Base-by-base conservation (phyloP, 176 grass and related monocot genomes). In the Eragrostis nindensis region DNA sequence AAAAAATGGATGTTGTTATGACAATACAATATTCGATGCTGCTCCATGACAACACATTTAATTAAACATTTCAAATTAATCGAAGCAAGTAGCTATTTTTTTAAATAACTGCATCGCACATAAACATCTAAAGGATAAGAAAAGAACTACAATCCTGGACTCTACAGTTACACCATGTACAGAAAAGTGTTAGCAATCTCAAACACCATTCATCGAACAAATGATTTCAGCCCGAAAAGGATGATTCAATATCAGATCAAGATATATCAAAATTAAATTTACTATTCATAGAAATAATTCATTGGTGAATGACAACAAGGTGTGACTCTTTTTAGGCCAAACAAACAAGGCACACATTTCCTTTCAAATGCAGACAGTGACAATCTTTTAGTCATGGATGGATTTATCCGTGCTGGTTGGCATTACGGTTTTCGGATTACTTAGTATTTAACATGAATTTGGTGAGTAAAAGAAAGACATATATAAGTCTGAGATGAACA, bases 1-100 rank as follows among this genome's bases (percentile, higher is more conserved):
- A 40, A 83, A 61, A 66, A 66, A 61, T 79, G 54, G 53, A 71
- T 81, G 53, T 11, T 40, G 10, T 76, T 76, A 80, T 6, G 41
- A 45, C n/a, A 61, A 49, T 60, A 73, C 6, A 67, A 45, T 46
- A 54, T 81, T 53, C 5, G 12, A 18, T 16, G 16, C 74, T 66
- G 40, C 11, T 57, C 21, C 48, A 79, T 50, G 29, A 64, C 29
- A 83, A 42, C 49, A 46, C 54, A 43, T 22, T 64, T 71, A 36
- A 36, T 36, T 36, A 36, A 36, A 36, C 32, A 36, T 36, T 36
- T 4, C 4, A 36, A 36, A 36, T 36, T 36, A 1, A 66, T 55
- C 53, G 2, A 75, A 76, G 62, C 14, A 41, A 70, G 2, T 16
- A 57, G 9, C 30, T 71, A 56, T 66, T 83, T 44, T 6, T n/a